These are phyloP conservation scores for Aurifilum marmelostoma DNA, from an alignment of 2,329 filamentous ascomycete species.

Conservation along the genomic window DNA sequence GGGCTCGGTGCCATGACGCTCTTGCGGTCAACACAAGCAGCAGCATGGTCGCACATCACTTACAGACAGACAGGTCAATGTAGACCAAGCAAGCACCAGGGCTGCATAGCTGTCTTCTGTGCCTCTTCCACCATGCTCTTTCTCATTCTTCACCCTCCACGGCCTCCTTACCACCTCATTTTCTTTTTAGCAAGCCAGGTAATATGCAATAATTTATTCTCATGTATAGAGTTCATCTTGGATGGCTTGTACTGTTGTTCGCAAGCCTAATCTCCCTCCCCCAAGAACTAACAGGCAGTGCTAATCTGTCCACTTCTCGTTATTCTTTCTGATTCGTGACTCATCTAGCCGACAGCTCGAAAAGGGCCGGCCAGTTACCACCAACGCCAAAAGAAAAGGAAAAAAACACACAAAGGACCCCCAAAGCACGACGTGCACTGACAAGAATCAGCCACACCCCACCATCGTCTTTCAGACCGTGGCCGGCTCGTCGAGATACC, in stretches of 20 bases:
- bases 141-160: background rate
- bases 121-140: background rate
- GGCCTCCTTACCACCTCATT: background rate
- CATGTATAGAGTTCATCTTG: background rate
- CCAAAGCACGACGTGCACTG: background rate
- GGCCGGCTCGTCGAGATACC: conserved; percentile 46
- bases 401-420: background rate
- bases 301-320: background rate
- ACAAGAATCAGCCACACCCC: background rate
- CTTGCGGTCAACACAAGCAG: background rate
- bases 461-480: conserved; percentile 8
- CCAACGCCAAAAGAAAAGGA: background rate
- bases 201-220: background rate
- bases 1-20: conserved; percentile 9
- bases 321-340: background rate
- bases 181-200: background rate
- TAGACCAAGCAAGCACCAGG: background rate
- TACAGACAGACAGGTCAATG: background rate
- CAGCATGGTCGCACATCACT: too few species aligned
- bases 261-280: background rate
- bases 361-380: background rate
- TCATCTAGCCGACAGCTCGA: background rate
- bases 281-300: background rate
- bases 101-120: background rate
- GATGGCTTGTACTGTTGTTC: background rate